A percentile compares a stretch with the other conserved stretches of the same genome.
Conservation (phyloP, 768 basidiomycete genomes). For the Infundibulicybe gibba region DNA sequence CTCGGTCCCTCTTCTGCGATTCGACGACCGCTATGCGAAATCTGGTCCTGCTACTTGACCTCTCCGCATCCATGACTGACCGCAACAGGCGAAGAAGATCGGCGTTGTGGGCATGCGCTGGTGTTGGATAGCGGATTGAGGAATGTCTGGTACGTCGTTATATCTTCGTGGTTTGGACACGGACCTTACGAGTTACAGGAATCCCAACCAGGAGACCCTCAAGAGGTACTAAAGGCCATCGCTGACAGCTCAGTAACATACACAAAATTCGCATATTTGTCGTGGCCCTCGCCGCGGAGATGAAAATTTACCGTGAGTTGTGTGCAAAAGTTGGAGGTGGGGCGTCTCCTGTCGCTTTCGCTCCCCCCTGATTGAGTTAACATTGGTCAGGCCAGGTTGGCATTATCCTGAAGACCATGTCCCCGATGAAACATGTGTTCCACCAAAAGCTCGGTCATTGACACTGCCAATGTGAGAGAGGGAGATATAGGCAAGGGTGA, state of each 20-base stretch:
- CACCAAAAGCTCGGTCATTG: too few relatives aligned
- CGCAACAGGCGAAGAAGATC: conserved; percentile 92
- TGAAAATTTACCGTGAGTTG: too few relatives aligned
- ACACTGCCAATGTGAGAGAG: too few relatives aligned
- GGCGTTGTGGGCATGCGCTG: conserved; percentile 92
- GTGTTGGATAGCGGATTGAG: conserved; percentile 84
- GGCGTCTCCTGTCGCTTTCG: too few relatives aligned
- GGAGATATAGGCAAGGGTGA: too few relatives aligned
- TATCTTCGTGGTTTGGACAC: too few relatives aligned
- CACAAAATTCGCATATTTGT: conserved; percentile 89
- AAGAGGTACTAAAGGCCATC: conserved; percentile 88
- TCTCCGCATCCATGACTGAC: conserved; percentile 84
- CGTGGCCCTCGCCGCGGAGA: conserved; percentile 90
- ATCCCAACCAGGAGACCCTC: conserved; percentile 78
- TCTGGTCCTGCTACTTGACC: conserved; percentile 92
- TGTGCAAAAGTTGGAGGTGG: too few relatives aligned
- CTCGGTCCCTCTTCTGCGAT: conserved; percentile 83
- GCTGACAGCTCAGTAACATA: conserved; percentile 93
- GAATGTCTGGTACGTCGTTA: conserved; percentile 87
- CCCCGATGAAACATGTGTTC: too few relatives aligned
- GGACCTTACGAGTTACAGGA: too few relatives aligned
- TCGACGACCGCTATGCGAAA: conserved; percentile 94
- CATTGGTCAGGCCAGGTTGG: conserved; percentile 70
- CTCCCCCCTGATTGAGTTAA: not conserved
- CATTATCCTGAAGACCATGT: too few relatives aligned